Percentiles rank a stretch among this genome's conserved stretches.
Evolutionary conservation across 768 basidiomycete genomes (phyloP).

Genomic region (Harrya chromipes): DNA sequence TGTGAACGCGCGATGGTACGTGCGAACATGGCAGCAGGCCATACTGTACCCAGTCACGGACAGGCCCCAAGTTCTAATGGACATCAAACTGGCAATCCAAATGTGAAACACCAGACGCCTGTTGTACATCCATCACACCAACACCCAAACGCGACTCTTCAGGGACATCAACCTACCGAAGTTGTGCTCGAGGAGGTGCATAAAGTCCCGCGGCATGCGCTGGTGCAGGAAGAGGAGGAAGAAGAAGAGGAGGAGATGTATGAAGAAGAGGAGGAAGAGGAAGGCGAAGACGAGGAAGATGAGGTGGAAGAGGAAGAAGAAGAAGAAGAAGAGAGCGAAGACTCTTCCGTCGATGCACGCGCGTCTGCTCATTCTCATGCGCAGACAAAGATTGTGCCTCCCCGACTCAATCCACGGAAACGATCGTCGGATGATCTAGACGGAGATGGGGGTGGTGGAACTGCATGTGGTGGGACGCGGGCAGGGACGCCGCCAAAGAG

Average conservation of each 20-base stretch:
- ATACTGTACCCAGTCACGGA: slow-evolving; percentile 30
- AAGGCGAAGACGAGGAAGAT: slow-evolving; percentile 20
- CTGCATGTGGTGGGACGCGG: slow-evolving; percentile 6
- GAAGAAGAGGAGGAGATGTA: slow-evolving; percentile 29
- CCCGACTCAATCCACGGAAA: slow-evolving; percentile 29
- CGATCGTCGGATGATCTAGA: slow-evolving; percentile 39
- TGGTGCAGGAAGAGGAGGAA: slow-evolving; percentile 29
- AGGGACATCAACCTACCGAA: slow-evolving; percentile 14
- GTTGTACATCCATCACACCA: slow-evolving; percentile 1
- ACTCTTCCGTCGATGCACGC: slow-evolving; percentile 11
- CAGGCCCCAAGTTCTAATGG: slow-evolving; percentile 12
- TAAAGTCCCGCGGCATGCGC: slow-evolving; percentile 13
- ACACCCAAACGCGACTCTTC: slow-evolving; percentile 7
- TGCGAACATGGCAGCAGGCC: slow-evolving; percentile 44
- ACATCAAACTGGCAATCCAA: not conserved
- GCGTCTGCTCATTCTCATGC: not conserved
- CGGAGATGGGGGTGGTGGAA: slow-evolving; percentile 13
- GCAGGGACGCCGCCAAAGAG: slow-evolving; percentile 42
- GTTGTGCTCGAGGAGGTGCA: slow-evolving; percentile 28
- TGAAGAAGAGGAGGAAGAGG: slow-evolving; percentile 27
- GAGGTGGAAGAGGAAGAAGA: slow-evolving; percentile 28
- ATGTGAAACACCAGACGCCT: slow-evolving; percentile 7
- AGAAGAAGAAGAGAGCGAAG: slow-evolving; percentile 28
- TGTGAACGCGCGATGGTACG: slow-evolving; percentile 64
- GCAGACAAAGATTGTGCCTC: slow-evolving; percentile 12